Evolutionary conservation across 1,139 yeast genomes (phyloP).

Genomic region (Meyerozyma elateridarum): DNA sequence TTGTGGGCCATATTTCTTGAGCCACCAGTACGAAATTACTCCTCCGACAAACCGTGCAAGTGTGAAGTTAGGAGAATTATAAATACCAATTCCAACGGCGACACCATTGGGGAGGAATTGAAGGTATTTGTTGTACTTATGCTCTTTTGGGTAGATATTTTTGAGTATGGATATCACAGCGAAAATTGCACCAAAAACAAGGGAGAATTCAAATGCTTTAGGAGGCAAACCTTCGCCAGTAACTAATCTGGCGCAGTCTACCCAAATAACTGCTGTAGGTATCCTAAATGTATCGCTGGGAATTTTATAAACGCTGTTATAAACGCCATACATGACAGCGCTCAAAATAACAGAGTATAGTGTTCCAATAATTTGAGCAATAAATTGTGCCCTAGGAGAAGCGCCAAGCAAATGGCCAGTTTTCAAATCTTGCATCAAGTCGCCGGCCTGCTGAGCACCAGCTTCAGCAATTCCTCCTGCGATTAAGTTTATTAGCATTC

Average conservation of each 20-base stretch:
- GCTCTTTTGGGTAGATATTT: constrained; percentile 42
- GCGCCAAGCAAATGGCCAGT: constrained; percentile 93
- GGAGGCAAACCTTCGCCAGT: constrained; percentile 91
- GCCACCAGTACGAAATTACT: constrained; percentile 60
- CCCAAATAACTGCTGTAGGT: constrained; percentile 96
- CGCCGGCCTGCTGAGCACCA: constrained; percentile 99
- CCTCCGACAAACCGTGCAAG: constrained; percentile 93
- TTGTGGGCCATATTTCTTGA: constrained; percentile 24
- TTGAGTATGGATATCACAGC: constrained; percentile 64
- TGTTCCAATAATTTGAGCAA: constrained; percentile 87
- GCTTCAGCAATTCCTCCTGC: constrained; percentile 99
- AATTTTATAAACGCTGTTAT: constrained; percentile 75
- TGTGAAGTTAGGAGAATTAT: constrained; percentile 90
- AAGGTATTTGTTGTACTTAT: constrained; percentile 38
- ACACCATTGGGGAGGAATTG: constrained; percentile 84
- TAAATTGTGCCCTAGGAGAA: constrained; percentile 85
- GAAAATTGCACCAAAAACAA: constrained; percentile 64
- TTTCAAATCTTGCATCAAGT: constrained; percentile 91
- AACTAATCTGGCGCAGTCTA: constrained; percentile 89
- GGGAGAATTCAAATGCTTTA: constrained; percentile 60
- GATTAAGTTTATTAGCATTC: constrained; percentile 76
- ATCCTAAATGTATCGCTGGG: constrained; percentile 79
- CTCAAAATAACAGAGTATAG: constrained; percentile 76
- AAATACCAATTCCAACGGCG: constrained; percentile 95
- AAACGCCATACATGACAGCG: constrained; percentile 75